Evolutionary conservation across 176 grass and related monocot genomes (phyloP).

Genomic region (Bonia amplexicaulis): DNA sequence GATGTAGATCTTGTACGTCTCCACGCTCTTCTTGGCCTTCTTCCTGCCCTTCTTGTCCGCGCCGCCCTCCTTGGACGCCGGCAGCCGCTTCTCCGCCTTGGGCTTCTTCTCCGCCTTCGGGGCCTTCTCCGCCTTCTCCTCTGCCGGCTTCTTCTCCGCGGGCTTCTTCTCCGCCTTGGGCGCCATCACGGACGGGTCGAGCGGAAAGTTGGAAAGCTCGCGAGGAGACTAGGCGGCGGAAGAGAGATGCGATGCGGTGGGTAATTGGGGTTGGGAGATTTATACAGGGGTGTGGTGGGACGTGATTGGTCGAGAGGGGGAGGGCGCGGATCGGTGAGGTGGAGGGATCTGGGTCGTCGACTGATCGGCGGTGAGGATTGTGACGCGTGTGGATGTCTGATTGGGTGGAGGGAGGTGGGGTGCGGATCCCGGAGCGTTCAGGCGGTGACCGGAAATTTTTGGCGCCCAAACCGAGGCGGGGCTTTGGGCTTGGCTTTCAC

Average conservation of each 20-base stretch:
- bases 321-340: conserved; percentile 24
- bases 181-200: conserved; percentile 11
- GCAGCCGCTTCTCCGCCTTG: conserved; percentile 38
- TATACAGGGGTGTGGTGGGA: background rate
- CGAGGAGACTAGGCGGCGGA: background rate
- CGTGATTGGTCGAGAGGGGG: conserved; percentile 2
- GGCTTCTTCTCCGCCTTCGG: conserved; percentile 52
- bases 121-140: conserved; percentile 37
- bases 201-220: background rate
- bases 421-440: background rate
- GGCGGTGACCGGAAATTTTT: background rate
- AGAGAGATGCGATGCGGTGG: background rate
- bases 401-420: background rate
- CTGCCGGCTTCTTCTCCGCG: conserved; percentile 35
- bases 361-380: background rate
- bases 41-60: conserved; percentile 37
- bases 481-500: background rate
- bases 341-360: background rate
- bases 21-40: conserved; percentile 51
- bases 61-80: conserved; percentile 30
- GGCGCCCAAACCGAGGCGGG: background rate
- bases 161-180: conserved; percentile 53
- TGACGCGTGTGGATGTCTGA: background rate
- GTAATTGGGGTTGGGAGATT: background rate
- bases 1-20: conserved; percentile 97